Evolutionary conservation across 1,284 basidiomycete genomes (phyloP), one percentile per base, ranked within the genome.

Genomic region (Ustilago bromivora): DNA sequence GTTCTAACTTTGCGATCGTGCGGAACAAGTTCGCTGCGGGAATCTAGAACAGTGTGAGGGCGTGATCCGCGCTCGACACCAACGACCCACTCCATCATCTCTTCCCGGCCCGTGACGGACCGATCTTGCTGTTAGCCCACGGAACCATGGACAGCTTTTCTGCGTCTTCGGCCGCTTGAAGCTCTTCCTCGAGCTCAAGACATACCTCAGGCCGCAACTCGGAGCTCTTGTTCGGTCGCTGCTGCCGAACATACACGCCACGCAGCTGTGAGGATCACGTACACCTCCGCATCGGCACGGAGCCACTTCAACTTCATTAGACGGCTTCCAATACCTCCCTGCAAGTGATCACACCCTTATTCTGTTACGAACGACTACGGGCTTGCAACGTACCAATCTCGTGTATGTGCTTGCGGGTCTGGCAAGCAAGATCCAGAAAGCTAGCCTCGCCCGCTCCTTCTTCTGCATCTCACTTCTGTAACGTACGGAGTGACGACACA

Each of bases 231-330:
- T 5, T 32, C 11, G 11, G 13, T 51, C 23, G 28, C 49, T 51
- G 49, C 49, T 32, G 28, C 49, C 1, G 31, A 51, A 51, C 28
- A 51, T 51, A 51, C 49, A 51, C 49, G 49, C 43, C 11, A n/a
- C 43, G 49, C 28, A 51, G 31, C 49, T 12, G 28, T n/a, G 7
- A 31, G n/a, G 49, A 51, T 11, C 49, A 51, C 4, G 4, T 13
- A 17, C 43, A 10, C 43, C 49, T 51, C 12, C 49, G 11, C 49
- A 19, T 19, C 31, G n/a, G 11, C 28, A 31, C 23, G 49, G 49
- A 51, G 13, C 3, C 49, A 51, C n/a, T 12, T 28, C 28, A 28
- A 51, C 49, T 51, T 46, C 43, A 19, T 46, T 7, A 19, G 43
- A 46, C n/a, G n/a, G n/a, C 17, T 15, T 19, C 7, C 4, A 7